Conservation (phyloP, 1,139 yeast species). For the Pichia norvegensis region DNA sequence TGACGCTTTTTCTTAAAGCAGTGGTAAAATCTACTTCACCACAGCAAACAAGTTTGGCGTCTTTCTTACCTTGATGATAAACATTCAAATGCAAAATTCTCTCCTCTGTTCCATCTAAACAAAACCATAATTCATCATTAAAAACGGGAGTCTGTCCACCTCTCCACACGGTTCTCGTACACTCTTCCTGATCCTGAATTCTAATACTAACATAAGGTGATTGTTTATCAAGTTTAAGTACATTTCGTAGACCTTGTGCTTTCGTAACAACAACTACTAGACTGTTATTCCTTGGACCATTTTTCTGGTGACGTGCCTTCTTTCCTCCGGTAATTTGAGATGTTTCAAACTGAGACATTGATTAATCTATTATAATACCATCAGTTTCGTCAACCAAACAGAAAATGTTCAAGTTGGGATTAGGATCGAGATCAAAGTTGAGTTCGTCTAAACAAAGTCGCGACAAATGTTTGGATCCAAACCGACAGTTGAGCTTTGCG, state of each 20-base stretch:
- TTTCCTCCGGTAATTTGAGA: constrained; percentile 5
- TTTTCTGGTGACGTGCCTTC: not conserved
- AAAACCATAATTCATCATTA: constrained; percentile 71
- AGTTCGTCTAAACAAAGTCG: too few species aligned
- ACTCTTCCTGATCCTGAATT: constrained; percentile 70
- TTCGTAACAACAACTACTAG: constrained; percentile 28
- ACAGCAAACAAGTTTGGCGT: constrained; percentile 82
- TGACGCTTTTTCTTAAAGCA: constrained; percentile 55
- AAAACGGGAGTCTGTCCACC: constrained; percentile 92
- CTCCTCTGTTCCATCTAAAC: constrained; percentile 51
- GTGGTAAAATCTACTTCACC: constrained; percentile 69
- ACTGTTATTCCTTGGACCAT: constrained; percentile 14
- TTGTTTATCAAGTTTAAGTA: constrained; percentile 78
- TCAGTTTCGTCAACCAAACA: too few species aligned
- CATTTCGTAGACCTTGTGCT: constrained; percentile 72
- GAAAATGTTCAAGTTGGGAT: too few species aligned
- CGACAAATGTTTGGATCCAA: too few species aligned
- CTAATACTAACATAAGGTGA: constrained; percentile 79
- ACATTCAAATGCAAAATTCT: constrained; percentile 64
- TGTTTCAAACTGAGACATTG: constrained; percentile 11
- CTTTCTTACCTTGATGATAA: constrained; percentile 79
- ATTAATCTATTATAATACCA: too few species aligned
- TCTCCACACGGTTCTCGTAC: constrained; percentile 63
- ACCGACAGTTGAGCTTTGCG: too few species aligned
- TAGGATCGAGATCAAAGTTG: too few species aligned